Evolutionary conservation across 2,329 filamentous ascomycete species (phyloP).

Genomic region (Ceratocystis variospora): DNA sequence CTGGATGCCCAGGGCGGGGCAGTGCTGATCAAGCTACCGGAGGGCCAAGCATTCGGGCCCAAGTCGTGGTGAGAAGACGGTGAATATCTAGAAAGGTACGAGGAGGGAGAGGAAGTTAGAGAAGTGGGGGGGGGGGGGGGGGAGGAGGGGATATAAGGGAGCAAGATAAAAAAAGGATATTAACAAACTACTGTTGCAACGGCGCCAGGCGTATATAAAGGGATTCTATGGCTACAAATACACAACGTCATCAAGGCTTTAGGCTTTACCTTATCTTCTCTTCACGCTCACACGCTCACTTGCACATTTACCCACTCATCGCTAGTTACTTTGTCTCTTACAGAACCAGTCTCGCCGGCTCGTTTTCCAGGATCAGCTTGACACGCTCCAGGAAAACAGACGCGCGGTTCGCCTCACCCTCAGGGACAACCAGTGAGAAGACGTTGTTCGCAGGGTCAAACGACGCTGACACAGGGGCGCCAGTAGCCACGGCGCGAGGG

Average conservation of each 20-base stretch:
- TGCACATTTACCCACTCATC: conserved; percentile 9
- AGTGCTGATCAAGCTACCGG: conserved; percentile 37
- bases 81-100: not conserved
- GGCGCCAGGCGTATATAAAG: conserved; percentile 19
- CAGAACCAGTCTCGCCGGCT: conserved; percentile 61
- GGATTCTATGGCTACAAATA: conserved; percentile 18
- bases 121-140: not conserved
- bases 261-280: conserved; percentile 4
- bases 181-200: conserved; percentile 13
- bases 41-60: conserved; percentile 50
- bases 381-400: conserved; percentile 71
- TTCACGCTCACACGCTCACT: not conserved
- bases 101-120: not conserved
- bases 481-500: conserved; percentile 23
- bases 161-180: conserved; percentile 9
- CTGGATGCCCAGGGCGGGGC: conserved; percentile 49
- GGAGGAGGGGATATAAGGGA: not conserved
- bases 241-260: conserved; percentile 14
- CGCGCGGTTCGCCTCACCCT: conserved; percentile 69
- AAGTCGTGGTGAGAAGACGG: conserved; percentile 32
- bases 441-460: conserved; percentile 51
- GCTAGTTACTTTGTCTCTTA: conserved; percentile 26
- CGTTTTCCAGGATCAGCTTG: conserved; percentile 67
- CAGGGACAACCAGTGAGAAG: conserved; percentile 68
- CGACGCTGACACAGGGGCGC: conserved; percentile 27